These are phyloP conservation scores for Penicillium canariense DNA, from an alignment of 495 filamentous ascomycete species.

Conservation along the genomic window DNA sequence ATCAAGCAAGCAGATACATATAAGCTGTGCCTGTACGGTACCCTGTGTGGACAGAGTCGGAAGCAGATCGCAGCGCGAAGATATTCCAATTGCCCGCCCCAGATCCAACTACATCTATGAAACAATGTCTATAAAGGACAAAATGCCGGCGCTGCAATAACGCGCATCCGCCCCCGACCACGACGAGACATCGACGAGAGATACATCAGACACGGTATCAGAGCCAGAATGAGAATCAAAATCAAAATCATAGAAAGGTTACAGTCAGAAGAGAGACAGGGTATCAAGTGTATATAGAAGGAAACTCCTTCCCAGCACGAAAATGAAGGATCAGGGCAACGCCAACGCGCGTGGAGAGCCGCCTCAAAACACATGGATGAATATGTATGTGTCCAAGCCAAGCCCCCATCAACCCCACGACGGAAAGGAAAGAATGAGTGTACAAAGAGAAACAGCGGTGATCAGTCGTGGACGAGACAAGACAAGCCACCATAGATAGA, in stretches of 20 bases:
- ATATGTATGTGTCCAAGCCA: background rate
- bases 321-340: constrained; percentile 1
- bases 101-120: constrained; percentile 8
- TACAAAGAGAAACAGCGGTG: constrained; percentile 5
- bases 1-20: background rate
- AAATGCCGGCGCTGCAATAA: background rate
- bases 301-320: constrained; percentile 2
- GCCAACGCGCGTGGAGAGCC: background rate
- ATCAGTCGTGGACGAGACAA: background rate
- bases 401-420: background rate
- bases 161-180: background rate
- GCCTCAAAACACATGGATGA: background rate
- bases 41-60: too few species aligned
- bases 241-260: background rate
- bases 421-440: background rate
- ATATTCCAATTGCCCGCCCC: background rate
- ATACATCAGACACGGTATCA: constrained; percentile 16
- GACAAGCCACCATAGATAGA: background rate
- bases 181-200: constrained; percentile 4
- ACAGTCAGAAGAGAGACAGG: constrained; percentile 11
- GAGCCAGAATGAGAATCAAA: background rate
- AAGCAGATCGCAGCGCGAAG: background rate
- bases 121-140: constrained; percentile 6
- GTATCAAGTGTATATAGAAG: constrained; percentile 22
- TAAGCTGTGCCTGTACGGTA: too few species aligned